Conservation (phyloP, 768 basidiomycete species). For the Tylopilus sp. region DNA sequence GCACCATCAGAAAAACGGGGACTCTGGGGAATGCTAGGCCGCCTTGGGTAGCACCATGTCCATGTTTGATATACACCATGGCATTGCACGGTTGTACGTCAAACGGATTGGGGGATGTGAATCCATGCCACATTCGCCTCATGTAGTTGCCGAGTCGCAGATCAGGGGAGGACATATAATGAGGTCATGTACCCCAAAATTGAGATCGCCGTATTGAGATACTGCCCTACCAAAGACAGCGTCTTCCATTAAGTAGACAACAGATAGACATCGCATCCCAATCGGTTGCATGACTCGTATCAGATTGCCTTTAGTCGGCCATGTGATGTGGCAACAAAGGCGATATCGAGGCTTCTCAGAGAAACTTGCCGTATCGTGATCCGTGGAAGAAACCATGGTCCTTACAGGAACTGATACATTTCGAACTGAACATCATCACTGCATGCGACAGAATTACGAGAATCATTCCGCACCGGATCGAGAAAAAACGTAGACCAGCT, state of each 20-base stretch:
- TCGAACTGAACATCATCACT: not conserved
- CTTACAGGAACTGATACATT: not conserved
- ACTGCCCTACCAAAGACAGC: not conserved
- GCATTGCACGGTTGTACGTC: not conserved
- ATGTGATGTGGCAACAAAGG: not conserved
- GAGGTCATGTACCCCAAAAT: not conserved
- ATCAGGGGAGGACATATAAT: slow-evolving; percentile 1
- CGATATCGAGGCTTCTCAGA: not conserved
- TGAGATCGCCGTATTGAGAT: not conserved
- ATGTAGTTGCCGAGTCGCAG: not conserved
- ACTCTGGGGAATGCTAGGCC: not conserved
- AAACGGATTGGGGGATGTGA: not conserved
- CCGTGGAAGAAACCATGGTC: not conserved
- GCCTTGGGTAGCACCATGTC: not conserved
- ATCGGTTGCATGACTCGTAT: not conserved
- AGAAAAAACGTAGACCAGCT: not conserved
- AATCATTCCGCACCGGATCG: slow-evolving; percentile 4
- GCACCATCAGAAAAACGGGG: not conserved
- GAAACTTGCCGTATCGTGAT: not conserved
- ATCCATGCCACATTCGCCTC: not conserved
- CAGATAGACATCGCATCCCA: not conserved
- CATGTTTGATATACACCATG: not conserved
- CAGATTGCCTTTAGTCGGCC: not conserved
- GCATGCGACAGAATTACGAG: not conserved
- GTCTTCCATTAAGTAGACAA: not conserved